phyloP scores from a whole-genome alignment of 768 basidiomycete genomes.

The Podaxis rugospora region DNA sequence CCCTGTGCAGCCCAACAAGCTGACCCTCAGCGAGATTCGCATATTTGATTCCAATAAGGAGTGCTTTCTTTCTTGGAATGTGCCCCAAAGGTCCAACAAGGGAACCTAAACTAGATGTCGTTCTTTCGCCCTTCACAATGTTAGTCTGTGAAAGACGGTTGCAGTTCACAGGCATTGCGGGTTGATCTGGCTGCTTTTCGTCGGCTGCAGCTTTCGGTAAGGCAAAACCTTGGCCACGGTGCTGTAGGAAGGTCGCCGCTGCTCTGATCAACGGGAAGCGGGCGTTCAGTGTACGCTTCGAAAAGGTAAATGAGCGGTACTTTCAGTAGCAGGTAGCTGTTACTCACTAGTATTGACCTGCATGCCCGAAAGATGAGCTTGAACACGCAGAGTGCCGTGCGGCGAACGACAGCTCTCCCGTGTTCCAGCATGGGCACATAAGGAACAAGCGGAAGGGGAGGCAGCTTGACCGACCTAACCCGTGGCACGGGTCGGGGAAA shows the following conservation, averaged over 20 bases:
- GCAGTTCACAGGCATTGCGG: not conserved
- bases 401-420: not conserved
- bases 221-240: not conserved
- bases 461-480: not conserved
- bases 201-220: not conserved
- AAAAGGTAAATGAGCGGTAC: not conserved
- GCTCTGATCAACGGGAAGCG: not conserved
- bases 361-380: not conserved
- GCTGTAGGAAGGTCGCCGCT: not conserved
- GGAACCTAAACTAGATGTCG: not conserved
- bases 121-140: not conserved
- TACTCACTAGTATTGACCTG: not conserved
- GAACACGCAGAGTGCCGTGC: not conserved
- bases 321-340: not conserved
- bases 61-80: constrained; percentile 23
- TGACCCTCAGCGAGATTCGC: constrained; percentile 14
- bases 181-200: not conserved
- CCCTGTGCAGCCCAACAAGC: constrained; percentile 33
- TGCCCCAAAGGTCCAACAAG: no score
- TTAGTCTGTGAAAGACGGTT: not conserved
- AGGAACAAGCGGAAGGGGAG: not conserved
- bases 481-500: not conserved
- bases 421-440: not conserved
- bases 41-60: constrained; percentile 34
- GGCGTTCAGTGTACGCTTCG: not conserved